These are phyloP conservation scores for Xylaria palmicola DNA, from an alignment of 495 filamentous ascomycete genomes.

Conservation along the genomic window DNA sequence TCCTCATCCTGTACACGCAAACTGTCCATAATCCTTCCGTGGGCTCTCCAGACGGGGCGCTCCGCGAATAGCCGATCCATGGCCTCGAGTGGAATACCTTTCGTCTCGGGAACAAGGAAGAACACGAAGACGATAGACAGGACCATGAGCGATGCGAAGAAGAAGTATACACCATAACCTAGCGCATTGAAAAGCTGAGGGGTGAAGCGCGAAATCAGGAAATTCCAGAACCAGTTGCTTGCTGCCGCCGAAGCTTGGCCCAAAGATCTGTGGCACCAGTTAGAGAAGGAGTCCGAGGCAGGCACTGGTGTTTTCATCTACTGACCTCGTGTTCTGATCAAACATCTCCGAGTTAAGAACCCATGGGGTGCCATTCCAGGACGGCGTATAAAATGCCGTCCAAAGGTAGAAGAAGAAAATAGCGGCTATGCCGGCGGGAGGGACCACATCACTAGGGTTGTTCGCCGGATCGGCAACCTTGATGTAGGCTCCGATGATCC, in stretches of 20 bases:
- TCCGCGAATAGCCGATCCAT: slow-evolving; percentile 60
- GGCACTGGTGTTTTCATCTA: not conserved
- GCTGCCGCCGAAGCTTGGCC: slow-evolving; percentile 67
- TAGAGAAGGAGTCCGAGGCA: not conserved
- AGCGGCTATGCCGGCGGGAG: slow-evolving; percentile 62
- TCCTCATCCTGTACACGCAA: slow-evolving; percentile 49
- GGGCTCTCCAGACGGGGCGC: slow-evolving; percentile 55
- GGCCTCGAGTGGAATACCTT: slow-evolving; percentile 50
- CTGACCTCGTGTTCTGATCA: slow-evolving; percentile 55
- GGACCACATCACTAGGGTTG: slow-evolving; percentile 40
- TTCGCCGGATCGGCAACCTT: slow-evolving; percentile 51
- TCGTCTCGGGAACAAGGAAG: slow-evolving; percentile 53
- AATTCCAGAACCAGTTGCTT: slow-evolving; percentile 77
- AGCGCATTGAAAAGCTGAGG: slow-evolving; percentile 73
- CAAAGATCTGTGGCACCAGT: slow-evolving; percentile 39
- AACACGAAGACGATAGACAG: slow-evolving; percentile 63
- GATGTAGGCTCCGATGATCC: slow-evolving; percentile 55
- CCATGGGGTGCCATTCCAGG: slow-evolving; percentile 74
- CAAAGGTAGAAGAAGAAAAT: slow-evolving; percentile 81
- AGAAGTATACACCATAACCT: slow-evolving; percentile 74
- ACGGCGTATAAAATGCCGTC: slow-evolving; percentile 74
- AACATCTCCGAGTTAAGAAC: slow-evolving; percentile 66
- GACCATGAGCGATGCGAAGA: slow-evolving; percentile 73
- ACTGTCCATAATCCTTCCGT: slow-evolving; percentile 49
- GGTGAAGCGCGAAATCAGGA: slow-evolving; percentile 69